Conservation (phyloP, 2,329 filamentous ascomycete species). For the Geosmithia flava region DNA sequence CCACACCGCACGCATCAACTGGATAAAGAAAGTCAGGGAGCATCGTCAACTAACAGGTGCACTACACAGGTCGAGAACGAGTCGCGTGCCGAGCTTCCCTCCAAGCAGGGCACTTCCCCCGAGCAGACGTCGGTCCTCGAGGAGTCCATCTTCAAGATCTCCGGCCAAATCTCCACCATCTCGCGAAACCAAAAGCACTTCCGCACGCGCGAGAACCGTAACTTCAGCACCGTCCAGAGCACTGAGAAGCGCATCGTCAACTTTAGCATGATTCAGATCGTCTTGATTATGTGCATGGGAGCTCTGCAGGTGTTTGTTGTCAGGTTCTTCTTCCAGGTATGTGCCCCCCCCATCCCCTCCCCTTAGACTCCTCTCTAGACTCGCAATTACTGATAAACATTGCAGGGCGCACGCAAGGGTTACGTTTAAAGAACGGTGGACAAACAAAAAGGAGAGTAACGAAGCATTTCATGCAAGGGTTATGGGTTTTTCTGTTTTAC, state of each 20-base stretch:
- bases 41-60: background rate
- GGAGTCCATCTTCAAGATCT: conserved; percentile 92
- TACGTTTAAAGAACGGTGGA: conserved; percentile 42
- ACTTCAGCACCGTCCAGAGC: conserved; percentile 95
- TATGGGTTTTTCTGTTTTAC: conserved; percentile 5
- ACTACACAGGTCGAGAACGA: conserved; percentile 74
- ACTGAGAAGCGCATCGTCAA: conserved; percentile 95
- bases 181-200: conserved; percentile 99
- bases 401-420: conserved; percentile 52
- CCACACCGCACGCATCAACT: background rate
- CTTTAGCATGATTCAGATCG: conserved; percentile 87
- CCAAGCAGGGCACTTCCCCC: conserved; percentile 75
- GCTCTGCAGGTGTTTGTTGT: conserved; percentile 95
- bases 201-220: conserved; percentile 94
- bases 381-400: conserved; percentile 5
- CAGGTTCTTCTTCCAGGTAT: conserved; percentile 93
- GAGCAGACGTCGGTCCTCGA: conserved; percentile 85
- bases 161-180: conserved; percentile 84
- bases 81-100: conserved; percentile 65
- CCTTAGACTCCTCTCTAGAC: too few relatives aligned
- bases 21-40: background rate
- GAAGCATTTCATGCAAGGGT: background rate
- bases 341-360: conserved; percentile 1
- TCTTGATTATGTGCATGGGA: conserved; percentile 90
- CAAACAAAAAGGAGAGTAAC: background rate